phyloP scores from a whole-genome alignment of 2,329 filamentous ascomycete genomes.

The Fonsecaea pedrosoi region DNA sequence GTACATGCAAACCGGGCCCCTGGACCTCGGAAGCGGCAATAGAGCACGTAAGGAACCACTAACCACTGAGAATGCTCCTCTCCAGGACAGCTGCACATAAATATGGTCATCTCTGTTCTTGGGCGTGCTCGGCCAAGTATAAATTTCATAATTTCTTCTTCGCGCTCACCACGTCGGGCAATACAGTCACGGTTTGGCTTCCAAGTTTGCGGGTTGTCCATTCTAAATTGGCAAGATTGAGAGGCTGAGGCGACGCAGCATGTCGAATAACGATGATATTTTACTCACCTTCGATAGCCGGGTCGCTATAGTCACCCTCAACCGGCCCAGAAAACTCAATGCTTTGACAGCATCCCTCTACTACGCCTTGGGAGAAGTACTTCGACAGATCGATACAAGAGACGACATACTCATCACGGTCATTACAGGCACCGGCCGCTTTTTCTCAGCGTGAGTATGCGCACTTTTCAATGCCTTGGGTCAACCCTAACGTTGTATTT shows the following conservation, averaged over 20 bases:
- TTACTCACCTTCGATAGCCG: neutral
- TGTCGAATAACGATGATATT: neutral
- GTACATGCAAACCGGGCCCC: too few species aligned
- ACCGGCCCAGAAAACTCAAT: conserved; percentile 85
- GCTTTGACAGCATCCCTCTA: conserved; percentile 75
- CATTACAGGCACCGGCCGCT: conserved; percentile 77
- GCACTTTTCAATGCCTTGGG: conserved; percentile 3
- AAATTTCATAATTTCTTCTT: too few species aligned
- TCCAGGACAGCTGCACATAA: too few species aligned
- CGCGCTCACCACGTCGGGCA: too few species aligned
- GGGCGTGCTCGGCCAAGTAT: too few species aligned
- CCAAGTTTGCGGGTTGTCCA: too few species aligned
- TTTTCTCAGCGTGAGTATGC: conserved; percentile 78
- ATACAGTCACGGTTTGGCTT: too few species aligned
- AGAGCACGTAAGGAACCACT: too few species aligned
- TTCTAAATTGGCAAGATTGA: neutral
- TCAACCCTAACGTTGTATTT: neutral
- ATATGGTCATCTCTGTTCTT: too few species aligned
- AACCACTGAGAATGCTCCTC: too few species aligned
- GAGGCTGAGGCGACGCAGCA: neutral
- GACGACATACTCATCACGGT: conserved; percentile 85
- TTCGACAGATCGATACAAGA: conserved; percentile 77
- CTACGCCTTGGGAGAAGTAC: conserved; percentile 72
- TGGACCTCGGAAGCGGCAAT: too few species aligned
- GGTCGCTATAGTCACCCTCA: conserved; percentile 80